These are phyloP conservation scores for Colletotrichum melonis DNA, from an alignment of 2,329 filamentous ascomycete genomes.

Conservation along the genomic window DNA sequence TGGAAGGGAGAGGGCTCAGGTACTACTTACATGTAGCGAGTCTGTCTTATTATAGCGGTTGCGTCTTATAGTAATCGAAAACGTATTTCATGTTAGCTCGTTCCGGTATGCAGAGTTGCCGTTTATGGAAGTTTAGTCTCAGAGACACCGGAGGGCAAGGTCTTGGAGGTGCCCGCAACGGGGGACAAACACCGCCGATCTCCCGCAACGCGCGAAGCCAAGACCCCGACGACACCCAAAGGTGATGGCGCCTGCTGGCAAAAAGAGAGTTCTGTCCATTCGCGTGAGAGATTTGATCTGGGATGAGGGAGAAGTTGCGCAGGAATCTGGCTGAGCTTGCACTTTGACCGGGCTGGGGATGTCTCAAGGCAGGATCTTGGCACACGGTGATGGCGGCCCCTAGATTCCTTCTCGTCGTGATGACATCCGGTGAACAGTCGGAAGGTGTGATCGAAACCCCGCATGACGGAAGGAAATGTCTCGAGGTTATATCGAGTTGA, in stretches of 20 bases:
- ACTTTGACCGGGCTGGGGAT: background rate
- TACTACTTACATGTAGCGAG: background rate
- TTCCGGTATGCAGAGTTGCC: background rate
- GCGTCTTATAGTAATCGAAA: background rate
- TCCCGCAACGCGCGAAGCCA: background rate
- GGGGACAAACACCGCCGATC: slow-evolving; percentile 12
- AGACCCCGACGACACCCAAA: background rate
- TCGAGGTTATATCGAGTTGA: background rate
- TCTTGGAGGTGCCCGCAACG: slow-evolving; percentile 11
- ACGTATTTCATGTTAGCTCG: background rate
- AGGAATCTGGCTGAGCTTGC: background rate
- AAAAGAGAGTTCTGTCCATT: background rate
- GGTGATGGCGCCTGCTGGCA: background rate
- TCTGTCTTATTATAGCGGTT: background rate
- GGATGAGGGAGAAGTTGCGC: background rate
- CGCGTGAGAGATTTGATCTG: background rate
- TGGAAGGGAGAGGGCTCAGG: background rate
- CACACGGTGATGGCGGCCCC: background rate
- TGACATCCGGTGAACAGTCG: background rate
- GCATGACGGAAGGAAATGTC: background rate
- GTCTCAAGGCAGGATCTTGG: background rate
- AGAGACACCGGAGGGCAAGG: background rate
- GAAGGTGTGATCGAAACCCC: background rate
- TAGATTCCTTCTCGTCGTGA: background rate
- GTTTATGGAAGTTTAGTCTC: background rate